phyloP scores from a whole-genome alignment of 1,284 basidiomycete species.

The Tetrapyrgos nigripes region DNA sequence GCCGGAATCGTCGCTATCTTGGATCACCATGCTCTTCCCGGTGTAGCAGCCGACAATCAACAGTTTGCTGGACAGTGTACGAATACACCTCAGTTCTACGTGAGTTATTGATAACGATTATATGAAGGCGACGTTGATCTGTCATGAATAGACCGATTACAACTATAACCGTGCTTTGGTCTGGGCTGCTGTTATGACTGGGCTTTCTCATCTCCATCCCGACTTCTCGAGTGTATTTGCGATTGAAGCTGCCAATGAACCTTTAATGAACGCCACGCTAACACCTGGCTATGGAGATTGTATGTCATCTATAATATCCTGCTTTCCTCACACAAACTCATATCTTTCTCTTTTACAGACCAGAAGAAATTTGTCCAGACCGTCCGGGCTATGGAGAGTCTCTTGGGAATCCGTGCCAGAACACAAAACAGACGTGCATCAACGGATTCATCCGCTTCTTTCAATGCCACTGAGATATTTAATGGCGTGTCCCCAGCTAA shows the following conservation, averaged over 20 bases:
- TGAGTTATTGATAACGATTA: too few relatives aligned
- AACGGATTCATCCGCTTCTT: constrained; percentile 23
- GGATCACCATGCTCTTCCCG: constrained; percentile 81
- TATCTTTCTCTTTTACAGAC: constrained; percentile 45
- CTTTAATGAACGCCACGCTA: constrained; percentile 66
- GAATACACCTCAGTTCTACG: constrained; percentile 72
- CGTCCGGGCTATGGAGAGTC: constrained; percentile 67
- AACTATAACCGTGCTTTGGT: constrained; percentile 79
- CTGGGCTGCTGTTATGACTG: constrained; percentile 82
- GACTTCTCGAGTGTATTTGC: constrained; percentile 68
- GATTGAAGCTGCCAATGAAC: constrained; percentile 80
- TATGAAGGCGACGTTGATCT: too few relatives aligned
- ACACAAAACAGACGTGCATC: not conserved
- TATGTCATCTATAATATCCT: constrained; percentile 37
- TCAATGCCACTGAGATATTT: constrained; percentile 19
- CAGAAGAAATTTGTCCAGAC: constrained; percentile 73
- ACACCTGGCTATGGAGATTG: constrained; percentile 76
- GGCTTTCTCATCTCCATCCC: constrained; percentile 71
- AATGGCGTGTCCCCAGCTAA: constrained; percentile 44
- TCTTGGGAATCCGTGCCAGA: constrained; percentile 71
- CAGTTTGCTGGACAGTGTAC: constrained; percentile 79
- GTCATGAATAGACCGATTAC: constrained; percentile 61
- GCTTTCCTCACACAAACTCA: not conserved
- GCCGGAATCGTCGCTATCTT: constrained; percentile 73
- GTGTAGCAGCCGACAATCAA: constrained; percentile 64